Base-by-base conservation (phyloP, 306 rosid species). In the Vigna angularis region DNA sequence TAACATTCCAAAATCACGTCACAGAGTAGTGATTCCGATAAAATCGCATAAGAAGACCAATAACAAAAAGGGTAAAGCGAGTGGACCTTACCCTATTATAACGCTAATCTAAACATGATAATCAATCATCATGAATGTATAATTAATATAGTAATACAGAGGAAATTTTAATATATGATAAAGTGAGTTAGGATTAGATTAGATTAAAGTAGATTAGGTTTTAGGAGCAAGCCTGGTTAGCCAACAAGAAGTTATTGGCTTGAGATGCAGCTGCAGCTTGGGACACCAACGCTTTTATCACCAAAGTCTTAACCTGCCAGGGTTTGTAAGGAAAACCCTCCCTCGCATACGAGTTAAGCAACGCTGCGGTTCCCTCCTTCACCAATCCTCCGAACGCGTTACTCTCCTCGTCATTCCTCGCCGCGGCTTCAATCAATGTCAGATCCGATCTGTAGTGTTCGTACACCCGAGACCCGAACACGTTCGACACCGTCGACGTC, bases 241-340 rank as follows among this genome's bases (percentile, higher is more conserved):
- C 98, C 44, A 83, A 42, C 0, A 82, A 83, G 90, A 95, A 91
- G 1, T 42, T 75, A 0, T 79, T 82, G 80, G 93, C 95, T 59
- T 82, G 93, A 82, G 80, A 84, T 3, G 84, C 72, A 20, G 99
- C 99, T 1, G 82, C 78, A 26, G 73, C 28, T 9, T 88, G 85
- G 0, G 98, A 93, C 6, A 93, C 98, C 86, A 91, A 56, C 0
- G 91, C 93, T 50, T 90, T 83, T 3, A 95, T 93, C 0, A 95
- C n/a, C 79, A 93, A 56, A 51, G 98, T 95, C 90, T 93, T 95
- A 4, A 95, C 96, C 73, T 91, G 91, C 99, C 99, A 95, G 3
- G 98, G 88, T 11, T 70, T 57, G 81, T 79, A 93, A 38, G 94
- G 90, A 32, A 86, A 95, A 10, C 88, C 89, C 40, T 83, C 76